phyloP scores from a whole-genome alignment of 164 flowering plant species.

The Cinnamomum micranthum region DNA sequence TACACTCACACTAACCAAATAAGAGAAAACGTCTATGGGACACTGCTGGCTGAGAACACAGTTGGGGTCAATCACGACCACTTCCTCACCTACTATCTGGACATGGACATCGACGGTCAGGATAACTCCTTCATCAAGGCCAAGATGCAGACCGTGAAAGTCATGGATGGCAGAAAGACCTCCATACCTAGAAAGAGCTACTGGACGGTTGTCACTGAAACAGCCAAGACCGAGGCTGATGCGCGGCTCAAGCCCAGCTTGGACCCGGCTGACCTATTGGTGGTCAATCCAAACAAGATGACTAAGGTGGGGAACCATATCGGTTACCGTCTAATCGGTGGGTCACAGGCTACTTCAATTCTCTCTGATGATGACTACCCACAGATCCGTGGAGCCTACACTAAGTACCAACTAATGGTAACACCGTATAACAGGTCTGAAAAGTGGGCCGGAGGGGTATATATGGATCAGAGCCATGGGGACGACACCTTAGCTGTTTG shows the following conservation, averaged over 20 bases:
- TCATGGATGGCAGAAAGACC: not conserved
- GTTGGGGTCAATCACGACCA: slow-evolving; percentile 59
- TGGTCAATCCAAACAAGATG: slow-evolving; percentile 35
- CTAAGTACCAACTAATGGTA: slow-evolving; percentile 37
- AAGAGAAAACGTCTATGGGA: slow-evolving; percentile 35
- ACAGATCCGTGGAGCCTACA: slow-evolving; percentile 37
- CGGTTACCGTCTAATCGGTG: slow-evolving; percentile 38
- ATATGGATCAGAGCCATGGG: slow-evolving; percentile 36
- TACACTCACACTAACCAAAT: slow-evolving; percentile 36
- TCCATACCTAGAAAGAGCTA: slow-evolving; percentile 19
- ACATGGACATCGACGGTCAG: slow-evolving; percentile 56
- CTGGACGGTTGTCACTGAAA: slow-evolving; percentile 8
- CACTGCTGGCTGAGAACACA: slow-evolving; percentile 41
- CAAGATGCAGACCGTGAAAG: slow-evolving; percentile 21
- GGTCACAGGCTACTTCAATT: slow-evolving; percentile 18
- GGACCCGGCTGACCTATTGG: slow-evolving; percentile 29
- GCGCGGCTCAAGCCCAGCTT: slow-evolving; percentile 16
- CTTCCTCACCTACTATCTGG: slow-evolving; percentile 51
- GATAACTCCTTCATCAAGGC: slow-evolving; percentile 48
- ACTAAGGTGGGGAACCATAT: slow-evolving; percentile 32
- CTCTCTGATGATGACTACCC: slow-evolving; percentile 37
- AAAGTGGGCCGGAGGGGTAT: slow-evolving; percentile 44
- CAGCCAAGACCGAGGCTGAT: slow-evolving; percentile 17
- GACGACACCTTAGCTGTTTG: slow-evolving; percentile 35
- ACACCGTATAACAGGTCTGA: slow-evolving; percentile 49